Evolutionary conservation across 2,329 filamentous ascomycete species (phyloP).

Genomic region (Sporothrix brunneoviolacea): DNA sequence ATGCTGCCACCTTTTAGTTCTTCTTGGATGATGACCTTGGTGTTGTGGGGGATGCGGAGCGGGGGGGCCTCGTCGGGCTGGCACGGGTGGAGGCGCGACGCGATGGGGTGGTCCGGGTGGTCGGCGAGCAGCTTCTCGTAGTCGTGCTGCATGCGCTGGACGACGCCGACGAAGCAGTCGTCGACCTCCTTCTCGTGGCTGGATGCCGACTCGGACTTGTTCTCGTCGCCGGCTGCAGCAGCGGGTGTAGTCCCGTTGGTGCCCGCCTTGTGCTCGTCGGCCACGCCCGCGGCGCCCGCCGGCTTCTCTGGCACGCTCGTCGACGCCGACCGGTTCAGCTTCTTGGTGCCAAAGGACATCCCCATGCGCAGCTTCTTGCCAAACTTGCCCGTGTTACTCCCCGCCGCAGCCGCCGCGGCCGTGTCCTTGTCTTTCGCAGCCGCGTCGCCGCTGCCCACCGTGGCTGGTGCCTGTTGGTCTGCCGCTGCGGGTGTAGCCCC

Average conservation of each 20-base stretch:
- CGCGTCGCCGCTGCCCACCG: too few species aligned
- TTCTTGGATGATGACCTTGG: constrained; percentile 63
- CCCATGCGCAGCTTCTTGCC: constrained; percentile 78
- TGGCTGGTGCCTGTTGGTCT: neutral
- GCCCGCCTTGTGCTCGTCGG: constrained; percentile 66
- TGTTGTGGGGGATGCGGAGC: constrained; percentile 59
- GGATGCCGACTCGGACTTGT: constrained; percentile 10
- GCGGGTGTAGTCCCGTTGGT: constrained; percentile 31
- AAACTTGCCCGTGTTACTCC: constrained; percentile 37
- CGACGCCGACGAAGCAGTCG: constrained; percentile 64
- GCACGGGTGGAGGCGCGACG: constrained; percentile 61
- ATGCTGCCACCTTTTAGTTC: constrained; percentile 63
- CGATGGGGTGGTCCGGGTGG: constrained; percentile 45
- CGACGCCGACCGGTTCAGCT: constrained; percentile 64
- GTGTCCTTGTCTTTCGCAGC: too few species aligned
- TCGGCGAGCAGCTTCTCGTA: constrained; percentile 64
- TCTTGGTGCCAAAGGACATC: constrained; percentile 74
- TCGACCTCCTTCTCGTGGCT: constrained; percentile 65
- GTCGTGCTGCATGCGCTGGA: constrained; percentile 65
- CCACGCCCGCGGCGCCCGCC: constrained; percentile 40
- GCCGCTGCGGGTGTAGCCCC: constrained; percentile 41
- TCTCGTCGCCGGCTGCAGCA: neutral
- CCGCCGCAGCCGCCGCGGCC: constrained; percentile 20
- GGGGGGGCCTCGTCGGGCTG: constrained; percentile 68
- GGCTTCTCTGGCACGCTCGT: constrained; percentile 65